A percentile compares a stretch with the other conserved stretches of the same genome.
These are phyloP conservation scores for Hypoxylon intermedium DNA, from an alignment of 495 filamentous ascomycete species.

Conservation along the genomic window DNA sequence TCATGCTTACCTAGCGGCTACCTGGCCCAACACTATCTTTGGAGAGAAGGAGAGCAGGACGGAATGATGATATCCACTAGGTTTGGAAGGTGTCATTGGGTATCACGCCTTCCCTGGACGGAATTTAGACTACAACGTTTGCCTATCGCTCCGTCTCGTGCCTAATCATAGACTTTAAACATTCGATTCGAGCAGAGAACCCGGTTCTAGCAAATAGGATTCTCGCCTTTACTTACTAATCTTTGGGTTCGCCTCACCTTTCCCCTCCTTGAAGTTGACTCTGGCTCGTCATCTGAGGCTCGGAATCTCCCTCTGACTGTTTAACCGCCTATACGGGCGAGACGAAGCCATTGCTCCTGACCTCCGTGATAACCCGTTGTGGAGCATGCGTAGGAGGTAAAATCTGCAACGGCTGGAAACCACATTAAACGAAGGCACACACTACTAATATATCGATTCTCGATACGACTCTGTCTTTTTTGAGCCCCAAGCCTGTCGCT, in stretches of 20 bases:
- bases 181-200: not conserved
- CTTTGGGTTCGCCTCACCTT: not conserved
- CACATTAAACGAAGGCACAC: slow-evolving; percentile 16
- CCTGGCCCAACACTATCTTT: not conserved
- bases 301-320: not conserved
- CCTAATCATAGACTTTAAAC: slow-evolving; percentile 11
- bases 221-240: slow-evolving; percentile 1
- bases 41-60: slow-evolving; percentile 2
- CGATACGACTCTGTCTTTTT: not conserved
- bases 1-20: slow-evolving; percentile 16
- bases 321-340: not conserved
- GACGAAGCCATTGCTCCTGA: not conserved
- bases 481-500: not conserved
- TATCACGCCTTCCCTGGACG: slow-evolving; percentile 32
- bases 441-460: slow-evolving; percentile 13
- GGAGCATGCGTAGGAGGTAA: slow-evolving; percentile 9
- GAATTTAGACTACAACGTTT: slow-evolving; percentile 31
- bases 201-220: slow-evolving; percentile 16
- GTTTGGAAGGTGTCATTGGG: slow-evolving; percentile 36
- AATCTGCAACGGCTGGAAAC: not conserved
- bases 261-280: not conserved
- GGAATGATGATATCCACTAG: slow-evolving; percentile 28
- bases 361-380: slow-evolving; percentile 7
- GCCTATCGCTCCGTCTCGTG: slow-evolving; percentile 2
- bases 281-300: not conserved